Conservation (phyloP, 768 basidiomycete genomes). For the Calvatia gigantea region DNA sequence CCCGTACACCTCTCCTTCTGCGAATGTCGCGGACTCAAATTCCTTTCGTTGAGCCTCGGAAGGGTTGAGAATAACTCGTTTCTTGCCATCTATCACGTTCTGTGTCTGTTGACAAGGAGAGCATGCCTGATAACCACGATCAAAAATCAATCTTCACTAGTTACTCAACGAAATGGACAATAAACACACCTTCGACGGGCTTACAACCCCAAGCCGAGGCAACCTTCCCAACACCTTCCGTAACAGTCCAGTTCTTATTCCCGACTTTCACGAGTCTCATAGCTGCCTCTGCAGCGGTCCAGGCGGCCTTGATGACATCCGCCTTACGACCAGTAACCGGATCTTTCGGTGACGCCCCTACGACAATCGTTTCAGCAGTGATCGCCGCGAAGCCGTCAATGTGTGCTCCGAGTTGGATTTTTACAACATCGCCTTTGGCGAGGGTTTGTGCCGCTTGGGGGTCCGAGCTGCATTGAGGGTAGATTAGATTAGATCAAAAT, state of each 20-base stretch:
- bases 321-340: slow-evolving; percentile 86
- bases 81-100: slow-evolving; percentile 94
- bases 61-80: slow-evolving; percentile 90
- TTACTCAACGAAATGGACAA: not conserved
- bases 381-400: slow-evolving; percentile 97
- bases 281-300: slow-evolving; percentile 87
- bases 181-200: slow-evolving; percentile 80
- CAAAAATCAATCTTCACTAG: slow-evolving; percentile 6
- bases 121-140: slow-evolving; percentile 61
- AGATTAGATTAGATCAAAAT: slow-evolving; percentile 11
- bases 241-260: slow-evolving; percentile 93
- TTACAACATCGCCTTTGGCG: slow-evolving; percentile 88
- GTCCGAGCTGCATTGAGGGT: slow-evolving; percentile 55
- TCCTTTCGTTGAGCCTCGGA: slow-evolving; percentile 81
- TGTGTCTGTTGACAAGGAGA: slow-evolving; percentile 94
- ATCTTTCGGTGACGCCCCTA: slow-evolving; percentile 68
- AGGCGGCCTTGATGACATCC: slow-evolving; percentile 92
- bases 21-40: slow-evolving; percentile 81
- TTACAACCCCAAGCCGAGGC: slow-evolving; percentile 78
- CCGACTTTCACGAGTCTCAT: slow-evolving; percentile 90
- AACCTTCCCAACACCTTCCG: slow-evolving; percentile 76
- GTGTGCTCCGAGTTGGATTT: slow-evolving; percentile 94
- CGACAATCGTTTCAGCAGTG: slow-evolving; percentile 88
- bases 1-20: slow-evolving; percentile 93
- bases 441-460: slow-evolving; percentile 63